phyloP scores from a whole-genome alignment of 2,329 filamentous ascomycete genomes.

The Celoporthe dispersa region DNA sequence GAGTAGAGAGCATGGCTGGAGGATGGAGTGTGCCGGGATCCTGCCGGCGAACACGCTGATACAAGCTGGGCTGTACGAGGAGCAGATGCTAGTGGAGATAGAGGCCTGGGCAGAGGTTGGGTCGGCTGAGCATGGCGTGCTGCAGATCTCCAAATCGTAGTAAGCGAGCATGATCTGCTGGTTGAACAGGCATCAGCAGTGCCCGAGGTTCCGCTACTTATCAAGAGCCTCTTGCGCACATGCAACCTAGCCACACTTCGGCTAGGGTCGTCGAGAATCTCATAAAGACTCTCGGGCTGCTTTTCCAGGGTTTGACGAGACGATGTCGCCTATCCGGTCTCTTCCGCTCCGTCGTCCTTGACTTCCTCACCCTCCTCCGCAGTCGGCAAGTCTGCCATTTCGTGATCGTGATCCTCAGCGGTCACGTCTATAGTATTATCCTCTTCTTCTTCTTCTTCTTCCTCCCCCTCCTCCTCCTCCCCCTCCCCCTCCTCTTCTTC shows the following conservation, averaged over 20 bases:
- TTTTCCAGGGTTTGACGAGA: background rate
- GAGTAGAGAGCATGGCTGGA: conserved; percentile 37
- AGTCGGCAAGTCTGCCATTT: conserved; percentile 16
- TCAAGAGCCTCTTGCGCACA: background rate
- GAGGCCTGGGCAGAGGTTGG: conserved; percentile 33
- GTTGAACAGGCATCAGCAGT: background rate
- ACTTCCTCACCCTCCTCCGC: conserved; percentile 12
- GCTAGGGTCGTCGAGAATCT: background rate
- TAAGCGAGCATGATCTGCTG: background rate
- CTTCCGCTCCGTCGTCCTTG: conserved; percentile 35
- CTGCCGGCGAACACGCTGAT: conserved; percentile 31
- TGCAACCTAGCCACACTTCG: background rate
- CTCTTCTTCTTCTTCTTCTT: conserved; percentile 31
- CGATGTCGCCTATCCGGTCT: background rate
- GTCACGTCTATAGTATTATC: conserved; percentile 17
- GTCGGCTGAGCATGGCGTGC: conserved; percentile 18
- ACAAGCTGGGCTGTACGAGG: conserved; percentile 27
- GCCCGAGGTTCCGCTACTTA: no score
- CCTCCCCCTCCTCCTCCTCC: conserved; percentile 29
- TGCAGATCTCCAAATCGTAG: conserved; percentile 15
- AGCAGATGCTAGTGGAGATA: conserved; percentile 32
- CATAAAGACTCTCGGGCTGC: background rate
- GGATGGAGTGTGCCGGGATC: conserved; percentile 33
- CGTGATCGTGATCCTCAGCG: conserved; percentile 28
- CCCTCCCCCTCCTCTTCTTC: conserved; percentile 29